Conservation (phyloP, 495 filamentous ascomycete species). For the Bryoglossum gracile region DNA sequence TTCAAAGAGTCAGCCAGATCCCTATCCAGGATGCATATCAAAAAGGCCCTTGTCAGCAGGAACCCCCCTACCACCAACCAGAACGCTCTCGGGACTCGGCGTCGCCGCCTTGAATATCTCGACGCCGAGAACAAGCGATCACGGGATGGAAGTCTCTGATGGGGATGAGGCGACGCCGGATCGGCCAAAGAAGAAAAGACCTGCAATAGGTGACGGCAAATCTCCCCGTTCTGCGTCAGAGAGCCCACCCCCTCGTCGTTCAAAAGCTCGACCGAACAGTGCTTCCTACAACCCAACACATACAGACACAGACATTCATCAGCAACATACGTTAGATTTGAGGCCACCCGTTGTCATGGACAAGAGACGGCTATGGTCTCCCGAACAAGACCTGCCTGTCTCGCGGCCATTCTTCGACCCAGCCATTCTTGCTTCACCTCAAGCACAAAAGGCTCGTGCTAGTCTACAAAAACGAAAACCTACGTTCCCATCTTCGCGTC, state of each 20-base stretch:
- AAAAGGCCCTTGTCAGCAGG: neutral
- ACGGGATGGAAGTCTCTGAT: constrained; percentile 9
- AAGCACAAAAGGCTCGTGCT: constrained; percentile 7
- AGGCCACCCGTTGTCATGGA: too few relatives aligned
- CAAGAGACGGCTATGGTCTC: constrained; percentile 11
- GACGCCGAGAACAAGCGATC: neutral
- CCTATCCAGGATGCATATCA: neutral
- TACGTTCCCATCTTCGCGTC: neutral
- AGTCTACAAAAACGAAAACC: neutral
- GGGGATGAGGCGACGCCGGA: neutral
- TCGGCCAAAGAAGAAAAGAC: constrained; percentile 4
- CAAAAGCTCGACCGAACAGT: constrained; percentile 12
- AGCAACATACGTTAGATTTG: too few relatives aligned
- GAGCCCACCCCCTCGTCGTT: constrained; percentile 13
- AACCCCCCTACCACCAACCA: neutral
- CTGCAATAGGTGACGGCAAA: constrained; percentile 17
- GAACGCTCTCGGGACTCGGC: constrained; percentile 5
- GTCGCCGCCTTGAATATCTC: neutral
- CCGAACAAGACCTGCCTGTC: neutral
- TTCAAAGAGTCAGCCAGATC: neutral
- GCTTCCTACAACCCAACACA: neutral
- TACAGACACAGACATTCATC: constrained; percentile 2
- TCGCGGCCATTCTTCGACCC: constrained; percentile 7
- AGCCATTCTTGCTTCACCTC: constrained; percentile 8
- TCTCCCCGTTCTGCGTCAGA: constrained; percentile 11